Percentiles rank a stretch among this genome's conserved stretches.
Conservation (phyloP, 2,329 filamentous ascomycete species). For the Penicillium palitans region DNA sequence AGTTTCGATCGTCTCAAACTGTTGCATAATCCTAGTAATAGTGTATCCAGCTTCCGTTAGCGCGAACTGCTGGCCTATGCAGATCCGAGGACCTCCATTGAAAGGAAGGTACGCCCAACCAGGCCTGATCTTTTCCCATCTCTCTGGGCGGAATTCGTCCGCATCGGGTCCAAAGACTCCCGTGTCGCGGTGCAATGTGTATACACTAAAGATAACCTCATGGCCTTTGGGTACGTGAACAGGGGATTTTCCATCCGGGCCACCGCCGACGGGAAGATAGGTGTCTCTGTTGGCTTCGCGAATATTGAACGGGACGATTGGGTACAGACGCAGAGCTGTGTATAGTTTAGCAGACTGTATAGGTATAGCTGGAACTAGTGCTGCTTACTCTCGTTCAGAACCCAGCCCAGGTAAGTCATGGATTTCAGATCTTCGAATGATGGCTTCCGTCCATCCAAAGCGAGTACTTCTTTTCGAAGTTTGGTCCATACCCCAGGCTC, state of each 20-base stretch:
- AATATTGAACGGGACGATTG: conserved; percentile 46
- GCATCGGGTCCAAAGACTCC: conserved; percentile 49
- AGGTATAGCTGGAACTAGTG: too few species aligned
- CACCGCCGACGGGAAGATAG: conserved; percentile 54
- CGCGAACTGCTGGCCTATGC: conserved; percentile 39
- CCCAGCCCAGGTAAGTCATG: conserved; percentile 26
- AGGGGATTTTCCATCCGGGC: conserved; percentile 58
- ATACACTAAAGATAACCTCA: conserved; percentile 63
- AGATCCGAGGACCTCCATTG: conserved; percentile 36
- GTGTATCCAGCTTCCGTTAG: conserved; percentile 40
- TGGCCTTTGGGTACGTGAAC: conserved; percentile 66
- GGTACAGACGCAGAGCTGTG: conserved; percentile 43
- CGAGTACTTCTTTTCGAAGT: conserved; percentile 34
- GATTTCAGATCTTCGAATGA: conserved; percentile 28
- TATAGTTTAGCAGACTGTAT: background rate
- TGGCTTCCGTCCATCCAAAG: conserved; percentile 19
- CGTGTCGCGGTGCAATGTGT: conserved; percentile 69
- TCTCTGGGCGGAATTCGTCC: conserved; percentile 50
- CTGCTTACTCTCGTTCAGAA: conserved; percentile 29
- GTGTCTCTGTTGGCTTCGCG: conserved; percentile 41
- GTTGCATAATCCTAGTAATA: conserved; percentile 36
- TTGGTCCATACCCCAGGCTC: conserved; percentile 39
- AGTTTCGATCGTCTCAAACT: conserved; percentile 30
- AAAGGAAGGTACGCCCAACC: conserved; percentile 40
- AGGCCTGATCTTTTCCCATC: conserved; percentile 42